A percentile compares a stretch with the other conserved stretches of the same genome.
phyloP scores from a whole-genome alignment of 1,284 basidiomycete species.

The Anthracocystis walkeri region DNA sequence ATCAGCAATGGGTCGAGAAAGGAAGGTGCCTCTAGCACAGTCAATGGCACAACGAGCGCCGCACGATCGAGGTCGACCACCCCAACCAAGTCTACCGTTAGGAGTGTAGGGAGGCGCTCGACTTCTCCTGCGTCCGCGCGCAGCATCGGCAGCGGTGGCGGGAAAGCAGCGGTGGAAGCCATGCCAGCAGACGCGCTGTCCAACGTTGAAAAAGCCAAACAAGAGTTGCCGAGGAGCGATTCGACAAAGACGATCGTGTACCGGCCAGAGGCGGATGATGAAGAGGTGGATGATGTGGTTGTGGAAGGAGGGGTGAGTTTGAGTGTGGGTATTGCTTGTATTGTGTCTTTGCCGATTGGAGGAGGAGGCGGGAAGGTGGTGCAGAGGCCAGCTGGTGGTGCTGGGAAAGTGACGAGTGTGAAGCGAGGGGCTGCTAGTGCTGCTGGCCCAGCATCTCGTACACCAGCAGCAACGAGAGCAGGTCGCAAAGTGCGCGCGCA shows the following conservation, averaged over 20 bases:
- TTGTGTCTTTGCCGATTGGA: slow-evolving; percentile 32
- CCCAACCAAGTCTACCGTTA: slow-evolving; percentile 5
- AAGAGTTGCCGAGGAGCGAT: slow-evolving; percentile 6
- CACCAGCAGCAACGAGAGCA: not conserved
- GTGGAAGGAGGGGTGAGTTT: slow-evolving; percentile 14
- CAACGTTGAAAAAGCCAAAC: slow-evolving; percentile 11
- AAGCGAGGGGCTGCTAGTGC: not conserved
- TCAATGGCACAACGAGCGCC: not conserved
- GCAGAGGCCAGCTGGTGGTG: not conserved
- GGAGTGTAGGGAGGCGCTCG: not conserved
- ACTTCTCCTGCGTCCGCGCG: slow-evolving; percentile 1
- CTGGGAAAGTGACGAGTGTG: not conserved
- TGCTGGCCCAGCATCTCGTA: no score
- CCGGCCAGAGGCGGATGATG: not conserved
- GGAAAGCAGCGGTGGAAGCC: not conserved
- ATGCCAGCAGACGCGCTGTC: slow-evolving; percentile 22
- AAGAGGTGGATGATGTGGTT: not conserved
- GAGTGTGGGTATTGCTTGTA: slow-evolving; percentile 47
- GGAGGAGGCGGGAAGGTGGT: not conserved
- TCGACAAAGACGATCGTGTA: slow-evolving; percentile 20
- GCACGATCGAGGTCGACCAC: slow-evolving; percentile 6
- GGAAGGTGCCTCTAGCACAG: not conserved
- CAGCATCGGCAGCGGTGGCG: not conserved
- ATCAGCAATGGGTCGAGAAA: slow-evolving; percentile 13
- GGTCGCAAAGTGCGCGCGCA: slow-evolving; percentile 35